These are phyloP conservation scores for Pulveroboletus ravenelii DNA, from an alignment of 768 basidiomycete species.

Conservation along the genomic window DNA sequence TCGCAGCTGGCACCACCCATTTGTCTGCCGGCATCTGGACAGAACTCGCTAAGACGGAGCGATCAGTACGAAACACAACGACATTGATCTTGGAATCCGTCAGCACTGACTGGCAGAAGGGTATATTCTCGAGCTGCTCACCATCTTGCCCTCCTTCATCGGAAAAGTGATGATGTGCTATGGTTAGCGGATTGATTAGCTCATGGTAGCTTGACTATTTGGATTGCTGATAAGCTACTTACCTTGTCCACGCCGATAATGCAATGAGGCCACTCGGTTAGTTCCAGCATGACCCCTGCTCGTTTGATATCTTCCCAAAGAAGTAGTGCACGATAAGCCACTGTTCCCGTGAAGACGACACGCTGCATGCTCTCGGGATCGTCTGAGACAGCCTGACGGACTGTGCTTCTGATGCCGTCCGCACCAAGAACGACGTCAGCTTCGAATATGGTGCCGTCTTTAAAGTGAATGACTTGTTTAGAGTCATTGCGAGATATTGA, in stretches of 20 bases:
- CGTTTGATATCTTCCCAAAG: constrained; percentile 35
- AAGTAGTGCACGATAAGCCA: constrained; percentile 48
- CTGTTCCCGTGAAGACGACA: constrained; percentile 42
- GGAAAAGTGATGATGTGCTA: constrained; percentile 54
- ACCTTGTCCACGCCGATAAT: constrained; percentile 47
- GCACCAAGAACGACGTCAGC: constrained; percentile 46
- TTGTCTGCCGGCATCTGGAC: constrained; percentile 25
- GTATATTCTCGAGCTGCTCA: constrained; percentile 19
- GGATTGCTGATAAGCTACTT: neutral
- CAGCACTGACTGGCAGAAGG: neutral
- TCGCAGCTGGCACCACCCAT: constrained; percentile 41
- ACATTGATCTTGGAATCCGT: constrained; percentile 38
- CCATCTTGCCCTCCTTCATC: constrained; percentile 39
- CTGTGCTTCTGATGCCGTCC: constrained; percentile 34
- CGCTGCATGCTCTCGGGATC: constrained; percentile 15
- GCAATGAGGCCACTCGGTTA: constrained; percentile 34
- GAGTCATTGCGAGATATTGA: constrained; percentile 28
- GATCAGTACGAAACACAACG: constrained; percentile 39
- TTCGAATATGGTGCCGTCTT: constrained; percentile 44
- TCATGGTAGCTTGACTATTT: neutral
- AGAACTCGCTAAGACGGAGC: constrained; percentile 24
- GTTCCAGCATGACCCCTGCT: constrained; percentile 40
- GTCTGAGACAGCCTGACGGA: constrained; percentile 37
- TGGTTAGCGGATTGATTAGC: neutral
- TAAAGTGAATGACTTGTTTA: constrained; percentile 38